These are phyloP conservation scores for Paraglomus brasilianum DNA, from an alignment of 192 early-diverging fungal genomes.

Conservation along the genomic window DNA sequence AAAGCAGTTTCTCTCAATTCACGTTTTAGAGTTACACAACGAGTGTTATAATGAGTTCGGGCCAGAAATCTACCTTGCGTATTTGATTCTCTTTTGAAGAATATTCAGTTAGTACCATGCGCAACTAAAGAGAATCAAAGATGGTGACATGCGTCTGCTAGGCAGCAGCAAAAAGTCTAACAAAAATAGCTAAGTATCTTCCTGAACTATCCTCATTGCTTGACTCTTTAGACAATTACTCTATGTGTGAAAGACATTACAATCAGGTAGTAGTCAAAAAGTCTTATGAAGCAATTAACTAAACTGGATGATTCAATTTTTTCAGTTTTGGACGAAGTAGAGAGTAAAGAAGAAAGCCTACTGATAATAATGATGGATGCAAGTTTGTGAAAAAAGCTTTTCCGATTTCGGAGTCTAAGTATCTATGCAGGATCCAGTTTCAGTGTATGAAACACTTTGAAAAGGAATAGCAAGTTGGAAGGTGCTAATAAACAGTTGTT, in stretches of 20 bases:
- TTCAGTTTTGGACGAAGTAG: not conserved
- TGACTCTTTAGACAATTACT: conserved; percentile 17
- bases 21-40: conserved; percentile 13
- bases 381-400: conserved; percentile 1
- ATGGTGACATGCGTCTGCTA: conserved; percentile 5
- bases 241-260: conserved; percentile 15
- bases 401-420: conserved; percentile 7
- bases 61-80: conserved; percentile 4
- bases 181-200: conserved; percentile 12
- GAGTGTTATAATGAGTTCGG: not conserved
- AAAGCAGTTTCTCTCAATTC: conserved; percentile 1
- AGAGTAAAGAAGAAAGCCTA: conserved; percentile 10
- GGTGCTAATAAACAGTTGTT: not conserved
- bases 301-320: conserved; percentile 18
- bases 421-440: not conserved
- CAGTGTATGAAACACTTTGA: conserved; percentile 1
- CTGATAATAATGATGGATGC: not conserved
- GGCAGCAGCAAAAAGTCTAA: conserved; percentile 9
- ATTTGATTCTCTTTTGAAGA: conserved; percentile 2
- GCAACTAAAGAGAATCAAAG: not conserved
- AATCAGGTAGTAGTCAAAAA: not conserved
- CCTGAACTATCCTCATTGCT: conserved; percentile 13
- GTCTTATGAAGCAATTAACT: not conserved
- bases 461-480: not conserved
- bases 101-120: not conserved